Evolutionary conservation across 176 grass and related monocot species (phyloP).

Genomic region (Raddia guianensis): DNA sequence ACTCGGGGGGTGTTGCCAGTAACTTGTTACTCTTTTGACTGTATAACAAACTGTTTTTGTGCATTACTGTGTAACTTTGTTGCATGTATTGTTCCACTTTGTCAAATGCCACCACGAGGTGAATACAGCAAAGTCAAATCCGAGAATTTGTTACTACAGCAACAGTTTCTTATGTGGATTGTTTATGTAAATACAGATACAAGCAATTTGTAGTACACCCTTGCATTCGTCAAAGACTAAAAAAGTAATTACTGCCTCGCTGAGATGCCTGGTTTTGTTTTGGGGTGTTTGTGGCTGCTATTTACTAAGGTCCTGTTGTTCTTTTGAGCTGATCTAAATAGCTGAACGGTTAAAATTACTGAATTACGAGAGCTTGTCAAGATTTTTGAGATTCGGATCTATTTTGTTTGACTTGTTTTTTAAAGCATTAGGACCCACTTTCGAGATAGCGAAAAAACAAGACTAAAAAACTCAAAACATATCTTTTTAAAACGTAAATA

Average conservation of each 20-base stretch:
- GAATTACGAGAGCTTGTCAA: too few relatives aligned
- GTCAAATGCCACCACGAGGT: slow-evolving; percentile 25
- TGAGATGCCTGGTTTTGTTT: background rate
- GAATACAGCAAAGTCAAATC: slow-evolving; percentile 19
- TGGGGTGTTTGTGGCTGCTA: background rate
- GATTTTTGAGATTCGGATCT: too few relatives aligned
- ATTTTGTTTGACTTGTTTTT: too few relatives aligned
- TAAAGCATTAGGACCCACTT: too few relatives aligned
- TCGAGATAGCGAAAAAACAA: too few relatives aligned
- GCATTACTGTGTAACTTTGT: slow-evolving; percentile 5
- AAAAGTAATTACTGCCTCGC: background rate
- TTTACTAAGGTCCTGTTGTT: background rate
- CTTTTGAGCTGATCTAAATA: too few relatives aligned
- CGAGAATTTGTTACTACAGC: slow-evolving; percentile 9
- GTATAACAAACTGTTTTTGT: slow-evolving; percentile 16
- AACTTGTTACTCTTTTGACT: background rate
- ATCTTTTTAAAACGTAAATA: too few relatives aligned
- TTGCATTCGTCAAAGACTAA: background rate
- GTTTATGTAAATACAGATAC: slow-evolving; percentile 30
- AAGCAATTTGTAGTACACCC: background rate
- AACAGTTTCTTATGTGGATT: slow-evolving; percentile 10
- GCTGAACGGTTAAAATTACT: too few relatives aligned
- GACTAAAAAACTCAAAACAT: too few relatives aligned
- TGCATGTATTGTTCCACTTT: slow-evolving; percentile 1
- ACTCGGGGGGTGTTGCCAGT: background rate